phyloP scores from a whole-genome alignment of 345 rosid genomes.

The Moricandia arvensis region DNA sequence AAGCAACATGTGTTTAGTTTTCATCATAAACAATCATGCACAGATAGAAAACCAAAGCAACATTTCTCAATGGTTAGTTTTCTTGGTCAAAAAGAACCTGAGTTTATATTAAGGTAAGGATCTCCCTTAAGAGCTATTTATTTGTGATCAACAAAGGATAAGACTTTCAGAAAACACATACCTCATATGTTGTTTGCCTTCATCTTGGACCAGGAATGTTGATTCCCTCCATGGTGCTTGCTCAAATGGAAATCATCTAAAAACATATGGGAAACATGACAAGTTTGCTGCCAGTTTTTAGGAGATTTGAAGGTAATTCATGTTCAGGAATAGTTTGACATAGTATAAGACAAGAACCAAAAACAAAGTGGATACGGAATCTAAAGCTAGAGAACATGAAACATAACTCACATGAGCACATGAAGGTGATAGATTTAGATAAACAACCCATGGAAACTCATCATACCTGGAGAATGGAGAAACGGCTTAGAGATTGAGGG shows the following conservation, averaged over 20 bases:
- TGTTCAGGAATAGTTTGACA: background rate
- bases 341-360: background rate
- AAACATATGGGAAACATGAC: background rate
- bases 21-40: background rate
- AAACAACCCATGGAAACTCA: background rate
- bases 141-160: background rate
- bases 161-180: background rate
- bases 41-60: background rate
- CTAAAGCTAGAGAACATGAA: background rate
- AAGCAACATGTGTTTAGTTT: background rate
- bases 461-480: background rate
- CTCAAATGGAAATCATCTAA: background rate
- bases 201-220: background rate
- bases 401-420: background rate
- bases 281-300: background rate
- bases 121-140: background rate
- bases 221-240: background rate
- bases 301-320: background rate
- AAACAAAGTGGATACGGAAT: background rate
- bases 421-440: background rate
- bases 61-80: background rate
- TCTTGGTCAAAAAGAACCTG: background rate
- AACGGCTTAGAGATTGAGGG: background rate
- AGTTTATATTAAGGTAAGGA: background rate
- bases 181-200: background rate